Evolutionary conservation across 2,329 filamentous ascomycete species (phyloP).

Genomic region (Aspergillus felis): DNA sequence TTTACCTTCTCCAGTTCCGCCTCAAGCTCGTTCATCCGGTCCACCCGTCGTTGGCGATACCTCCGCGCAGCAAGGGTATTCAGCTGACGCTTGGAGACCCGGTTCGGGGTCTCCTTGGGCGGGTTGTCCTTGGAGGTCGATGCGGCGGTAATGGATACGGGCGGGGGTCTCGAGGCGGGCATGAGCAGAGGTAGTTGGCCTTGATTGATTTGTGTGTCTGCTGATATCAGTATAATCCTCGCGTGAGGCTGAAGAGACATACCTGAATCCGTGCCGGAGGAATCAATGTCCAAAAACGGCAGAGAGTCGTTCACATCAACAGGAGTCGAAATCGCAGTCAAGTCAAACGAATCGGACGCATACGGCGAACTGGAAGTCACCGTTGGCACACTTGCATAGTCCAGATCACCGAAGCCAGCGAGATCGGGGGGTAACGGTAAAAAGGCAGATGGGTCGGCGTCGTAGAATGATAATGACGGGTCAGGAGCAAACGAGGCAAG

Average conservation of each 20-base stretch:
- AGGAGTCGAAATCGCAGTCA: not conserved
- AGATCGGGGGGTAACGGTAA: not conserved
- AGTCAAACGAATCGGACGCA: not conserved
- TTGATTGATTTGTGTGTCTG: not conserved
- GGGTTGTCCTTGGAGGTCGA: not conserved
- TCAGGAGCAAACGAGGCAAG: not conserved
- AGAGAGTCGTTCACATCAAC: not conserved
- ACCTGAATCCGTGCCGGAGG: not conserved
- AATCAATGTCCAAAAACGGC: not conserved
- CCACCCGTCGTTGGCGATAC: slow-evolving; percentile 33
- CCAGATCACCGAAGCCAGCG: not conserved
- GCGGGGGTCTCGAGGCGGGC: not conserved
- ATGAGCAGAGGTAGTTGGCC: not conserved
- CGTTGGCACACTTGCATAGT: not conserved
- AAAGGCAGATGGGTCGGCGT: not conserved
- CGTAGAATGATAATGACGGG: not conserved
- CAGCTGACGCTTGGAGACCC: slow-evolving; percentile 31
- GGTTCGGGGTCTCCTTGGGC: slow-evolving; percentile 11
- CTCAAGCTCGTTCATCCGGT: slow-evolving; percentile 30
- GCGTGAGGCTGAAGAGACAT: no score
- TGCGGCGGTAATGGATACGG: not conserved
- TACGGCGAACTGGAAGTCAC: not conserved
- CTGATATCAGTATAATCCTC: not conserved
- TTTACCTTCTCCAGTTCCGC: slow-evolving; percentile 29
- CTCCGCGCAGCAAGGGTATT: slow-evolving; percentile 36